These are phyloP conservation scores for Fragaria iinumae DNA, from an alignment of 306 rosid species.

Conservation along the genomic window DNA sequence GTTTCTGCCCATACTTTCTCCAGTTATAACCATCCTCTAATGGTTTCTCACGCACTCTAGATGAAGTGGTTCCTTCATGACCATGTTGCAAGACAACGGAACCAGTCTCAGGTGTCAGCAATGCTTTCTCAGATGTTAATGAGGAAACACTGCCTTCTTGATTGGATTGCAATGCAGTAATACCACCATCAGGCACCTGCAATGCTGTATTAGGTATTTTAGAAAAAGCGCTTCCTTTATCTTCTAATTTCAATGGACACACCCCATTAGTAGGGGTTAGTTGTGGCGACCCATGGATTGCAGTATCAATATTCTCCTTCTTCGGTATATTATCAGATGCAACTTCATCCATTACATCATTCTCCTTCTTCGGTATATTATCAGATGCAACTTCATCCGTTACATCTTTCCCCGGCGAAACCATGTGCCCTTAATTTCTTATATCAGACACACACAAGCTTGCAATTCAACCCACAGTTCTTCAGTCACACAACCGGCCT, in stretches of 20 bases:
- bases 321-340: too few relatives aligned
- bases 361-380: conserved; percentile 31
- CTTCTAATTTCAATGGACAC: conserved; percentile 32
- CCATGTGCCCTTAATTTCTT: conserved; percentile 55
- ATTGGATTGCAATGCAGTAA: conserved; percentile 35
- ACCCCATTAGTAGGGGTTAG: conserved; percentile 32
- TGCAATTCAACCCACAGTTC: conserved; percentile 29
- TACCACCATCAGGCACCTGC: conserved; percentile 39
- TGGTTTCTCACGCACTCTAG: conserved; percentile 60
- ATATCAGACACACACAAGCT: conserved; percentile 32
- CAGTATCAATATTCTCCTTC: conserved; percentile 24
- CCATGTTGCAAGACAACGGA: conserved; percentile 30
- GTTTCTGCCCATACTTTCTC: conserved; percentile 94
- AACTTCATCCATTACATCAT: background rate
- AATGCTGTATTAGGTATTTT: conserved; percentile 23
- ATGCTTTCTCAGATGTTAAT: conserved; percentile 36
- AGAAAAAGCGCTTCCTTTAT: conserved; percentile 25
- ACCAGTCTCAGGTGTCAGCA: conserved; percentile 34
- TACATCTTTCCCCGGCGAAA: conserved; percentile 53
- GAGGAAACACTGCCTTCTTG: conserved; percentile 44
- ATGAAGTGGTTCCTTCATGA: conserved; percentile 42
- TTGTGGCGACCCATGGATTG: conserved; percentile 28
- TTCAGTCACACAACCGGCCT: conserved; percentile 24
- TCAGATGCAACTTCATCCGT: conserved; percentile 49
- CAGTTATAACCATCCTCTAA: conserved; percentile 88